Base-by-base conservation (phyloP, 2,329 filamentous ascomycete genomes). In the Fusarium equiseti region DNA sequence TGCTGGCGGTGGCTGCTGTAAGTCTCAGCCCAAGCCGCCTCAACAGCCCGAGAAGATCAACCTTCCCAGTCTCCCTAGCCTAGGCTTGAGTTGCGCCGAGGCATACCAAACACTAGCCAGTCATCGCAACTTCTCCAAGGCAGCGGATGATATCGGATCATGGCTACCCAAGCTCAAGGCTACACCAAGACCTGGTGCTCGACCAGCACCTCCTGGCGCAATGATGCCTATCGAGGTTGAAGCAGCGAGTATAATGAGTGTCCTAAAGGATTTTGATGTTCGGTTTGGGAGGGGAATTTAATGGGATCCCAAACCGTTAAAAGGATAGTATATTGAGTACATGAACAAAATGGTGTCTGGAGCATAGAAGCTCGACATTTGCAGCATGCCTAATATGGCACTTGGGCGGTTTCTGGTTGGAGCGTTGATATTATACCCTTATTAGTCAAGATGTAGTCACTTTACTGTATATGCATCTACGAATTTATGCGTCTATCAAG, bases 221-320 rank as follows among this genome's bases (percentile, higher is more conserved):
- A 83, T 83, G 59, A 86, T 86, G 44, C 89, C 92, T 2, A 89
- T 94, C 74, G 92, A 95, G 78, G 91, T 95, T 18, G 92, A 95
- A 80, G 91, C 92, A 9, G 92, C 92, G 1, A 94, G 92, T 78
- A 93, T 95, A 58, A 94, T 95, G 92, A 91, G 91, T 44, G 92
- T 94, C n/a, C 81, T 95, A 64, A 92, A 92, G 79, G 90, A 92
- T 69, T 95, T 95, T 80, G 92, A 95, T 75, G 86, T 93, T 52
- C 83, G 92, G 57, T 95, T 95, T 78, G 89, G 89, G 42, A 76
- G 79, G 40, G 79, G 81, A 50, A 77, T 77, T 48, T 81, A 72
- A 77, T 59, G 46, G 52, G 69, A 72, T 69, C 27, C 63, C 62
- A 73, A 67, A 35, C 59, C 60, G 52, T 51, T 63, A 63, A 26